A percentile compares a stretch with the other conserved stretches of the same genome.
These are phyloP conservation scores for Trifolium dubium DNA, from an alignment of 306 rosid species.

Conservation along the genomic window DNA sequence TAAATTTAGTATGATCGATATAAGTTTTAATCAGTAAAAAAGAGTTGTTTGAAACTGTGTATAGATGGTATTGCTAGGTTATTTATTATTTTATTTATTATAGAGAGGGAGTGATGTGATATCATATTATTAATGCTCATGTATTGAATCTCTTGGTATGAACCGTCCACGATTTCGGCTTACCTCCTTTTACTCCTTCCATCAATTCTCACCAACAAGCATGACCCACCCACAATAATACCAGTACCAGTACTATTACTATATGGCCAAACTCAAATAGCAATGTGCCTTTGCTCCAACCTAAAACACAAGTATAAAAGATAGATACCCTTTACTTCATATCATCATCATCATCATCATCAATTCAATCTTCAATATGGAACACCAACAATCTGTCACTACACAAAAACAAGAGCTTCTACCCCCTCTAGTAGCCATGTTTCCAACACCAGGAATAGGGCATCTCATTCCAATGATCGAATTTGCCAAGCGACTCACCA, in stretches of 20 bases:
- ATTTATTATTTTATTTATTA: no score
- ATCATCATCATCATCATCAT: background rate
- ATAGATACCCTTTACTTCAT: background rate
- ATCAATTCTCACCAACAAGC: background rate
- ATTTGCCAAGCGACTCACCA: slow-evolving; percentile 63
- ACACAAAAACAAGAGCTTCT: background rate
- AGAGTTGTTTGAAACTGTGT: no score
- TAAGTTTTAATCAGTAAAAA: no score
- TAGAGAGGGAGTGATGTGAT: no score
- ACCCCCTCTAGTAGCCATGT: slow-evolving; percentile 46
- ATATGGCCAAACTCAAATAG: background rate
- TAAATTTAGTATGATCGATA: no score
- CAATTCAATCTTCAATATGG: slow-evolving; percentile 4
- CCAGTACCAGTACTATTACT: no score
- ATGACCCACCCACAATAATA: no score
- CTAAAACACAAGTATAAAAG: background rate
- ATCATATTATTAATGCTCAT: no score
- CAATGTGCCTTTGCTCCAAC: background rate
- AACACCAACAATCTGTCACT: background rate
- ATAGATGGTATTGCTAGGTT: no score
- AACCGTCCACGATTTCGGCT: background rate
- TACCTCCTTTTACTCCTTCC: background rate
- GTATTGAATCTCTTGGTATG: no score
- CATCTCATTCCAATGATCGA: slow-evolving; percentile 81
- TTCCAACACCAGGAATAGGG: slow-evolving; percentile 85